Evolutionary conservation across 352 stramenopile genomes (phyloP).

Genomic region (Thalassiosira mediterranea): DNA sequence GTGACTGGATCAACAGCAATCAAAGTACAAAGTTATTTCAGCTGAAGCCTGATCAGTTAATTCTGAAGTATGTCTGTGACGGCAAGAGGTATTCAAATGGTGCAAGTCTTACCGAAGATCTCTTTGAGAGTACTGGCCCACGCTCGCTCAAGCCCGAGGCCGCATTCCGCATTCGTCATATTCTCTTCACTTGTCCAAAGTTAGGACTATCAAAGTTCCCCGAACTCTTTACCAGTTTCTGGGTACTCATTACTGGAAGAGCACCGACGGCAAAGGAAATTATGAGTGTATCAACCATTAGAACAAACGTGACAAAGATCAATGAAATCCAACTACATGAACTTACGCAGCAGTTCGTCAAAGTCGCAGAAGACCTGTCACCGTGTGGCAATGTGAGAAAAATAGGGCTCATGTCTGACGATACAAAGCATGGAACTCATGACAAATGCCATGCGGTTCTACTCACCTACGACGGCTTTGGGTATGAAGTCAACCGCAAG

Average conservation of each 20-base stretch:
- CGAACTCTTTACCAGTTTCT: not conserved
- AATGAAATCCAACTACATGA: not conserved
- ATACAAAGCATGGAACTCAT: slow-evolving; percentile 5
- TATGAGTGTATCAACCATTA: not conserved
- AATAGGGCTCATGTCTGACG: not conserved
- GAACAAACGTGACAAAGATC: not conserved
- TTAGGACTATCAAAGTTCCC: not conserved
- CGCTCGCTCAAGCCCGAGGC: not conserved
- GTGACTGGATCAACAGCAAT: no score
- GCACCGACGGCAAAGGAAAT: not conserved
- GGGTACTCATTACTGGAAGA: not conserved
- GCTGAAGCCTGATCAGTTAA: no score
- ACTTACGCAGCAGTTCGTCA: not conserved
- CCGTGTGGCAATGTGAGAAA: not conserved
- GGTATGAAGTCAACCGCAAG: not conserved
- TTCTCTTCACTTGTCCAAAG: not conserved
- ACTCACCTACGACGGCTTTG: no score
- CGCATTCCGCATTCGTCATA: not conserved
- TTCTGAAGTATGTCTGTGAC: no score
- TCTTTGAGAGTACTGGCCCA: not conserved
- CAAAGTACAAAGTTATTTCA: no score
- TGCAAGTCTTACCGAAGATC: not conserved
- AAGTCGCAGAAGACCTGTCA: not conserved
- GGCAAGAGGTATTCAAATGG: not conserved
- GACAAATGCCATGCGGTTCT: no score